These are phyloP conservation scores for Thalassiosira exigua DNA, from an alignment of 352 stramenopile species.

Conservation along the genomic window DNA sequence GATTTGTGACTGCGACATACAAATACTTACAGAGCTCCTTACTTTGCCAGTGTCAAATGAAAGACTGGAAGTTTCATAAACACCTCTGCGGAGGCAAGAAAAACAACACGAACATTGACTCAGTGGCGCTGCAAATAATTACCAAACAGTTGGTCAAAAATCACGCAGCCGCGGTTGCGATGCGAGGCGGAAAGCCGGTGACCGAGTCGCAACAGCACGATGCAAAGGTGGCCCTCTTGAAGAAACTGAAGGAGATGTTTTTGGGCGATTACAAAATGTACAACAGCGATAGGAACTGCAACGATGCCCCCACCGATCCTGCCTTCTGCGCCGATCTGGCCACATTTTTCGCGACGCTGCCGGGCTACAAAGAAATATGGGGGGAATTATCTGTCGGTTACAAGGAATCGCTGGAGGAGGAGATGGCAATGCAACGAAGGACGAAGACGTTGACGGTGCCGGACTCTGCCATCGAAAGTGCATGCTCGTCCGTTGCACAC, in stretches of 20 bases:
- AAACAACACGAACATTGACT: conserved; percentile 22
- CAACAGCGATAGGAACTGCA: neutral
- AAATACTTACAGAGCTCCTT: conserved; percentile 16
- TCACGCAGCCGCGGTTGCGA: neutral
- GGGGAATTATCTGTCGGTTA: conserved; percentile 8
- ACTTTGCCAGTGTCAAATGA: conserved; percentile 9
- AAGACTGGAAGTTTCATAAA: conserved; percentile 25
- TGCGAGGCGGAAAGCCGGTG: neutral
- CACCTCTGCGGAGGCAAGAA: conserved; percentile 5
- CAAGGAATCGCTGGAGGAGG: conserved; percentile 5
- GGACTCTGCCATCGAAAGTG: neutral
- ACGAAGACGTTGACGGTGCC: neutral
- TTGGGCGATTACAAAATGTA: conserved; percentile 19
- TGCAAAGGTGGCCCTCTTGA: conserved; percentile 11
- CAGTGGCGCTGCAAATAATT: neutral
- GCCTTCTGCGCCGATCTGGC: conserved; percentile 9
- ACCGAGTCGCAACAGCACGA: conserved; percentile 11
- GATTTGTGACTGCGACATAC: too few relatives aligned
- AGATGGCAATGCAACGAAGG: conserved; percentile 11
- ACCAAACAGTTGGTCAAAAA: conserved; percentile 1
- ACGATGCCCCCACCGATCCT: conserved; percentile 19
- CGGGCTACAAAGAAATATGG: conserved; percentile 20
- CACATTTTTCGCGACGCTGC: conserved; percentile 14
- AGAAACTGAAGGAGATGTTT: conserved; percentile 28
- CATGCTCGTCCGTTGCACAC: neutral